phyloP scores from a whole-genome alignment of 73 alveolate genomes.

The Paraurostyla sp. region DNA sequence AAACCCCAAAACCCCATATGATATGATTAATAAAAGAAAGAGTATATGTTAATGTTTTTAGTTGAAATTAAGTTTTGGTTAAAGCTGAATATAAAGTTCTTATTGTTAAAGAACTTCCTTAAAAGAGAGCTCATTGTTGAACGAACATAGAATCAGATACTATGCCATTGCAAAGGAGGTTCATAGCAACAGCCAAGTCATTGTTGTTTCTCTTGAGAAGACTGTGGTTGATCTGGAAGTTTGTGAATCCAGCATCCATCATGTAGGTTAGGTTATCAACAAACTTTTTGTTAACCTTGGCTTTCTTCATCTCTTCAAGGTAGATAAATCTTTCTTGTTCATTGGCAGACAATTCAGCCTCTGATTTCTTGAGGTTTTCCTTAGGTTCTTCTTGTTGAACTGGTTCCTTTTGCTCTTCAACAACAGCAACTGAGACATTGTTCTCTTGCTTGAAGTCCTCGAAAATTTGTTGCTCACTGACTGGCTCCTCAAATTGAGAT shows the following conservation, averaged over 20 bases:
- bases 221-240: conserved; percentile 32
- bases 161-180: conserved; percentile 47
- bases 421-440: background rate
- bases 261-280: conserved; percentile 21
- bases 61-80: too few species aligned
- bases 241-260: conserved; percentile 59
- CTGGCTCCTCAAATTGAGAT: background rate
- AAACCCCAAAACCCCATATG: too few species aligned
- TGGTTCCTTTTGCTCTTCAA: conserved; percentile 3
- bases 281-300: background rate
- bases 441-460: background rate
- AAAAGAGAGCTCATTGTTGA: background rate
- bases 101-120: too few species aligned
- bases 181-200: conserved; percentile 43
- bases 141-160: conserved; percentile 34
- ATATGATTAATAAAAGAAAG: too few species aligned
- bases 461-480: background rate
- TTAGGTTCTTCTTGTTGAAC: conserved; percentile 1
- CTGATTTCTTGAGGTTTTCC: background rate
- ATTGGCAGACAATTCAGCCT: background rate
- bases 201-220: conserved; percentile 51
- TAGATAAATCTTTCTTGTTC: conserved; percentile 5
- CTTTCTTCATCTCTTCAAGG: background rate
- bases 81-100: too few species aligned
- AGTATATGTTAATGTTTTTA: too few species aligned